These are phyloP conservation scores for Trichoderma sp. DNA, from an alignment of 2,329 filamentous ascomycete species.

Conservation along the genomic window DNA sequence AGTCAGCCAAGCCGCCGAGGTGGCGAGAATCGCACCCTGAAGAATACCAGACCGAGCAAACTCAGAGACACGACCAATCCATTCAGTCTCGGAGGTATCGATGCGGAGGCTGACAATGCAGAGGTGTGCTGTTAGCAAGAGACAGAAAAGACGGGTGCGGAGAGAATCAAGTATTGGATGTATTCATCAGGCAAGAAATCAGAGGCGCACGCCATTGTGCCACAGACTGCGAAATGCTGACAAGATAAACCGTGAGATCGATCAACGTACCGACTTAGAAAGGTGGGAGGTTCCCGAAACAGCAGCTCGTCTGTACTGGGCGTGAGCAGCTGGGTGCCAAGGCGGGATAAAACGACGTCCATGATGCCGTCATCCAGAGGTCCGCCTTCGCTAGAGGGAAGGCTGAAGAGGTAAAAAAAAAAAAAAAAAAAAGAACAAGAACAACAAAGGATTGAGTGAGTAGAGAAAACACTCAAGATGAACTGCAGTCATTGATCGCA, in stretches of 20 bases:
- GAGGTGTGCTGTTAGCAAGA: neutral
- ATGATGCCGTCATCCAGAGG: constrained; percentile 20
- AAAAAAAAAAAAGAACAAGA: neutral
- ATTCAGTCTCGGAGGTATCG: constrained; percentile 24
- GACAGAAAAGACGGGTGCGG: neutral
- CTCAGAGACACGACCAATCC: constrained; percentile 39
- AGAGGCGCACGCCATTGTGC: neutral
- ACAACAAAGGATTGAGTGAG: neutral
- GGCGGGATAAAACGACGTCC: constrained; percentile 34
- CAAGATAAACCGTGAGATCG: neutral
- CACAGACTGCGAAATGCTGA: neutral
- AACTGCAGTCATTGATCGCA: neutral
- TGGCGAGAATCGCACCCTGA: constrained; percentile 37
- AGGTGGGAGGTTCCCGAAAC: constrained; percentile 12
- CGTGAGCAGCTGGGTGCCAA: constrained; percentile 32
- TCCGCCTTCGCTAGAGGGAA: constrained; percentile 7
- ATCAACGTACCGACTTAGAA: constrained; percentile 24
- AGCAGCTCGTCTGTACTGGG: constrained; percentile 25
- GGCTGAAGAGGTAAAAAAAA: neutral
- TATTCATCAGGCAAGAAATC: neutral
- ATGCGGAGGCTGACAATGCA: constrained; percentile 19
- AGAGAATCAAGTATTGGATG: neutral
- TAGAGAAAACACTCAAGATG: neutral
- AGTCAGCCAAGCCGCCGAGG: constrained; percentile 37
- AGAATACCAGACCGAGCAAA: constrained; percentile 41